Conservation (phyloP, 352 stramenopile genomes). For the Phytophthora sansomeana region DNA sequence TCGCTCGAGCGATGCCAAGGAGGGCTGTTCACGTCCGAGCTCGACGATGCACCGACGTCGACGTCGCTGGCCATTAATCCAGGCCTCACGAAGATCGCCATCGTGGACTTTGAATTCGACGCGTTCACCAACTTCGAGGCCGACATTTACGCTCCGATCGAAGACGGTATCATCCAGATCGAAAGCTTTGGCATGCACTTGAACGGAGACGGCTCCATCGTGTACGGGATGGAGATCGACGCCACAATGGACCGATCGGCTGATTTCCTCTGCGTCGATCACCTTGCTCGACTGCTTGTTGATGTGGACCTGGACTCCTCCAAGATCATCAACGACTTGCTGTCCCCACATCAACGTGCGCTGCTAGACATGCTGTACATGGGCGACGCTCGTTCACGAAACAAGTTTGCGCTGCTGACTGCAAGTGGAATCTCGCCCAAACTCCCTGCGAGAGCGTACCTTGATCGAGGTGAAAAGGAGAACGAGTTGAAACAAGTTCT, state of each 20-base stretch:
- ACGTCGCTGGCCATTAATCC: conserved; percentile 86
- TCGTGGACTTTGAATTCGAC: conserved; percentile 98
- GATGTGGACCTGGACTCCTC: conserved; percentile 96
- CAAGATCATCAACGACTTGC: conserved; percentile 96
- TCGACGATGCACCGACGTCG: conserved; percentile 87
- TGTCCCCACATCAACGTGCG: conserved; percentile 94
- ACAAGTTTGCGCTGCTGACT: conserved; percentile 98
- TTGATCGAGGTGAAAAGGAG: conserved; percentile 97
- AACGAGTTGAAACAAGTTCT: conserved; percentile 97
- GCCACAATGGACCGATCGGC: conserved; percentile 97
- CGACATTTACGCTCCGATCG: conserved; percentile 95
- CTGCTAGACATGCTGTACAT: conserved; percentile 97
- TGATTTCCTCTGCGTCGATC: conserved; percentile 97
- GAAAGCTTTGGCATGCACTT: conserved; percentile 96
- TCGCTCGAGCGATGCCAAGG: conserved; percentile 96
- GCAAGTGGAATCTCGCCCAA: conserved; percentile 97
- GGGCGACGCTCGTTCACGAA: conserved; percentile 93
- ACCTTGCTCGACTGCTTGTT: conserved; percentile 96
- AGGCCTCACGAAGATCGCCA: conserved; percentile 96
- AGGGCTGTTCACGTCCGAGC: conserved; percentile 95
- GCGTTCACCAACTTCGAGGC: conserved; percentile 99
- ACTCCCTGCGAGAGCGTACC: conserved; percentile 95
- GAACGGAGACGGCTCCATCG: conserved; percentile 79
- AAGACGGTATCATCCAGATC: conserved; percentile 96
- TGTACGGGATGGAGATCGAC: conserved; percentile 94